These are phyloP conservation scores for Mycena pura DNA, from an alignment of 768 basidiomycete species.

Conservation along the genomic window DNA sequence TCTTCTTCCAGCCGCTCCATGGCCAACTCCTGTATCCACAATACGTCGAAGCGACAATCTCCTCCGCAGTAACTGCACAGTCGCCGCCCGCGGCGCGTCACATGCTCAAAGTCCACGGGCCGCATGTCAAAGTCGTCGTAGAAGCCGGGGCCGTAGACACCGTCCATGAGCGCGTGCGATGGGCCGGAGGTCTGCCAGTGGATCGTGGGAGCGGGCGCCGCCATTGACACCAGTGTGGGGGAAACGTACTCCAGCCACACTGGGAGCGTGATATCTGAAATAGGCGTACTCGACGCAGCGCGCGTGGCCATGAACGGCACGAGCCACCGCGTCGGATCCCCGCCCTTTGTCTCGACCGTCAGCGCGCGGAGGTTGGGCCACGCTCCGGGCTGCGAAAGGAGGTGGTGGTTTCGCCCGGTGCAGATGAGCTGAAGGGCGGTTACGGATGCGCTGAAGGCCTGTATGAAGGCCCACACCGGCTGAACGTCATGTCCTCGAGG, in stretches of 20 bases:
- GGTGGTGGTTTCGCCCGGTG: not conserved
- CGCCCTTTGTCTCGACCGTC: not conserved
- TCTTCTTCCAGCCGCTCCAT: not conserved
- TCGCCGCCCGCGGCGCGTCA: not conserved
- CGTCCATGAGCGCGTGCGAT: constrained; percentile 5
- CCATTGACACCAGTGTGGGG: not conserved
- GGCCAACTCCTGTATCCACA: not conserved
- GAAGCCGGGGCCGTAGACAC: not conserved
- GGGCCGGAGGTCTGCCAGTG: not conserved
- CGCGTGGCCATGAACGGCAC: not conserved
- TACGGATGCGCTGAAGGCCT: not conserved
- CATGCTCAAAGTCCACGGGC: not conserved
- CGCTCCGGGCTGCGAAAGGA: not conserved
- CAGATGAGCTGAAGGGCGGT: not conserved
- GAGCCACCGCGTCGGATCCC: not conserved
- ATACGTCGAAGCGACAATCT: not conserved
- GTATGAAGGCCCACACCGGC: not conserved
- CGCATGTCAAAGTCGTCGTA: constrained; percentile 1
- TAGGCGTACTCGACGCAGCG: not conserved
- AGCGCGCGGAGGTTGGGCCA: not conserved
- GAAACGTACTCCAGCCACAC: not conserved
- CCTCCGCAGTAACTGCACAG: not conserved
- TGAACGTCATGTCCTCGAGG: not conserved
- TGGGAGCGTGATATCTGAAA: not conserved
- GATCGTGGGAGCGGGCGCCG: not conserved